phyloP scores from a whole-genome alignment of 306 rosid genomes.

The Ceratonia siliqua region DNA sequence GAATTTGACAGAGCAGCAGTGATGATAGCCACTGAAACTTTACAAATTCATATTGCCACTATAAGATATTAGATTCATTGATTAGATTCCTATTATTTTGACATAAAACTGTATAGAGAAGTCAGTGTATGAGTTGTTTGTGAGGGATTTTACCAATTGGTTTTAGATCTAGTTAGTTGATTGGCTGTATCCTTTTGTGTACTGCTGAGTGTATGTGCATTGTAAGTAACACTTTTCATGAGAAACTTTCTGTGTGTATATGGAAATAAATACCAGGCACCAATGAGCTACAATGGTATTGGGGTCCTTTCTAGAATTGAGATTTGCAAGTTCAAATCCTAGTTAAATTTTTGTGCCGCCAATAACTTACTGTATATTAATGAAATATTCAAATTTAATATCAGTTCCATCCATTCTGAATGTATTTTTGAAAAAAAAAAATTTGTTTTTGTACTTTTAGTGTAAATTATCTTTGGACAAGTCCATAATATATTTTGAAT shows the following conservation, averaged over 20 bases:
- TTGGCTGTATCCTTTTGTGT: slow-evolving; percentile 25
- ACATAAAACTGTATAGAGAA: slow-evolving; percentile 15
- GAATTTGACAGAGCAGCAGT: slow-evolving; percentile 30
- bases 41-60: slow-evolving; percentile 19
- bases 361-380: too few species aligned
- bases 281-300: too few species aligned
- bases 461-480: too few species aligned
- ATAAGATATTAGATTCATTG: slow-evolving; percentile 34
- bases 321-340: too few species aligned
- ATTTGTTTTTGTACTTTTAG: too few species aligned
- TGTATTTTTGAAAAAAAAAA: too few species aligned
- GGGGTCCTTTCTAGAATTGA: too few species aligned
- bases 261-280: slow-evolving; percentile 2
- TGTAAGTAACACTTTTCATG: slow-evolving; percentile 4
- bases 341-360: too few species aligned
- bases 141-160: slow-evolving; percentile 24
- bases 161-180: slow-evolving; percentile 25
- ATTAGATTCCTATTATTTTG: slow-evolving; percentile 6
- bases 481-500: too few species aligned
- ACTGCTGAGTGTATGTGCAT: slow-evolving; percentile 32
- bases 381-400: too few species aligned
- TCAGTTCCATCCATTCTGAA: too few species aligned
- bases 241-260: not conserved
- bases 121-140: slow-evolving; percentile 27
- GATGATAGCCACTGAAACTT: slow-evolving; percentile 35